Evolutionary conservation across 1,284 basidiomycete species (phyloP).

Genomic region (Pseudozyma sp.): DNA sequence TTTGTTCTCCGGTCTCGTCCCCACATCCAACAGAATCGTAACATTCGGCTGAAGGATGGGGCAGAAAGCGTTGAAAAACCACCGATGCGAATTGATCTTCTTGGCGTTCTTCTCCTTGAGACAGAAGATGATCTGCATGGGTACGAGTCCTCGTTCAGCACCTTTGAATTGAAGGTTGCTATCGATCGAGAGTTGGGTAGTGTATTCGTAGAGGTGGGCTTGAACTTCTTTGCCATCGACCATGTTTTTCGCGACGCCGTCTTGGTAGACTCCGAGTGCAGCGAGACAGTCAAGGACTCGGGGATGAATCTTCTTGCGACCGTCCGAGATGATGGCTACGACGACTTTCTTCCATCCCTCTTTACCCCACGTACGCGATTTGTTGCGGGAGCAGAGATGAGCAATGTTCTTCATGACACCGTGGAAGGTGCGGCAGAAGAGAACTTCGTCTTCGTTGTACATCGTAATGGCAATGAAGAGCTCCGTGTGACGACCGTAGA

Average conservation of each 20-base stretch:
- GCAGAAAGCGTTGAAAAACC: slow-evolving; percentile 67
- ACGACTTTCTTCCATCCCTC: slow-evolving; percentile 92
- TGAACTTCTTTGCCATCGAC: slow-evolving; percentile 89
- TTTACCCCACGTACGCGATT: slow-evolving; percentile 93
- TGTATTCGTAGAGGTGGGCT: slow-evolving; percentile 95
- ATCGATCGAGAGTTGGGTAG: slow-evolving; percentile 88
- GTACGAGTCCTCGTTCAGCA: slow-evolving; percentile 81
- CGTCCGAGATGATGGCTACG: slow-evolving; percentile 85
- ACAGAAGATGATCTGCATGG: slow-evolving; percentile 70
- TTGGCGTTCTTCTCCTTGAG: slow-evolving; percentile 68
- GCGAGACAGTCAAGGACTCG: slow-evolving; percentile 87
- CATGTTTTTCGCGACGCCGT: slow-evolving; percentile 85
- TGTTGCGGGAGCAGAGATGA: slow-evolving; percentile 85
- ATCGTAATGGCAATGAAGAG: slow-evolving; percentile 86
- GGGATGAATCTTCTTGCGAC: slow-evolving; percentile 89
- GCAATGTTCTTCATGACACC: slow-evolving; percentile 82
- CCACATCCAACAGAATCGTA: slow-evolving; percentile 90
- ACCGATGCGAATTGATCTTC: slow-evolving; percentile 84
- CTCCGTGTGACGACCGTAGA: slow-evolving; percentile 84
- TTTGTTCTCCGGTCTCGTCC: slow-evolving; percentile 95
- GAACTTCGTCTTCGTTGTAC: slow-evolving; percentile 88
- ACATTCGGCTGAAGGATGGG: slow-evolving; percentile 80
- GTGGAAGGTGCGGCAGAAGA: slow-evolving; percentile 93
- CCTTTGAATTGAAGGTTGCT: slow-evolving; percentile 91
- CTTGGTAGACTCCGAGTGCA: slow-evolving; percentile 74